Conservation (phyloP, 306 rosid species). For the Cucurbita moschata region DNA sequence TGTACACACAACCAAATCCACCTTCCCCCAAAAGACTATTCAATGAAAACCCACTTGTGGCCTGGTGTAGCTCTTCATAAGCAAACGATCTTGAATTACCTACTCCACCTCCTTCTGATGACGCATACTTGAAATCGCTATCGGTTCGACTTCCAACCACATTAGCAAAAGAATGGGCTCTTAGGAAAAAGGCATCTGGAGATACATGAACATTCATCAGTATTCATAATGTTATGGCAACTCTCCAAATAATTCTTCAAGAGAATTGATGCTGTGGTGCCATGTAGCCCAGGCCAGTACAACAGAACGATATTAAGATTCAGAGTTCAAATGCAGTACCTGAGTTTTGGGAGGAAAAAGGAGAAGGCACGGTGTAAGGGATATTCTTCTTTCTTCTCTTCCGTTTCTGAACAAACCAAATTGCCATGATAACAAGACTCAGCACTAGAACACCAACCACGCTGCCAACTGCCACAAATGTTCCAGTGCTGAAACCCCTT, state of each 20-base stretch:
- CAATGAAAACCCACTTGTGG: constrained; percentile 61
- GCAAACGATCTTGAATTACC: constrained; percentile 64
- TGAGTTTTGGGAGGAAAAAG: constrained; percentile 88
- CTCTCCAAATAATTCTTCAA: background rate
- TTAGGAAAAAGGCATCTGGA: constrained; percentile 58
- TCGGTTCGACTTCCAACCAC: constrained; percentile 35
- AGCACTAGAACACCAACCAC: constrained; percentile 51
- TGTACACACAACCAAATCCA: constrained; percentile 97
- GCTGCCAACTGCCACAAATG: constrained; percentile 44
- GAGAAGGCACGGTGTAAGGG: constrained; percentile 49
- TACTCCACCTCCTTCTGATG: constrained; percentile 60
- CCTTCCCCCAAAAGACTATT: constrained; percentile 85
- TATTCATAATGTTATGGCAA: background rate
- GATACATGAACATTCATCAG: constrained; percentile 16
- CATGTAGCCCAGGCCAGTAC: background rate
- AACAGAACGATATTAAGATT: background rate
- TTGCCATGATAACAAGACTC: constrained; percentile 48
- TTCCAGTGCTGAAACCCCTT: constrained; percentile 34
- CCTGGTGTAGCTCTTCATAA: constrained; percentile 70
- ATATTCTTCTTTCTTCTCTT: constrained; percentile 31
- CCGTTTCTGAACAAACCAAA: constrained; percentile 47
- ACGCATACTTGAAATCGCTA: constrained; percentile 40
- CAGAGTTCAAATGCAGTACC: constrained; percentile 29
- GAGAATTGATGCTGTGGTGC: background rate
- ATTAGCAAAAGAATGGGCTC: constrained; percentile 52